These are phyloP conservation scores for Lasiosphaeria miniovina DNA, from an alignment of 495 filamentous ascomycete genomes.

Conservation along the genomic window DNA sequence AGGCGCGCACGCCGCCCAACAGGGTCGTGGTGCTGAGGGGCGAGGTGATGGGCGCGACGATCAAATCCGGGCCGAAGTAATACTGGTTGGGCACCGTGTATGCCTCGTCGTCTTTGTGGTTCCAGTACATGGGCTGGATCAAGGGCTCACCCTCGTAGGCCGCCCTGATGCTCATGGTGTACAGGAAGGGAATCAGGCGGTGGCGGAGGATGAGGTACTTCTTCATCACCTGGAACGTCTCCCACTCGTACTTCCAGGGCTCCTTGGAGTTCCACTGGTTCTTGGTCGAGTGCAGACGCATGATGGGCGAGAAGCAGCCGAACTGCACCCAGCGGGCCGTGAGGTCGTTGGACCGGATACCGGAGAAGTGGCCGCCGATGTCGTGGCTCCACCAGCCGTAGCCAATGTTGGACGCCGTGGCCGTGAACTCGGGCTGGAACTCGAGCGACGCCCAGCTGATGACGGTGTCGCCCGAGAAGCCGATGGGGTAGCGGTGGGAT, in stretches of 20 bases:
- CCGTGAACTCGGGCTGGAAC: constrained; percentile 63
- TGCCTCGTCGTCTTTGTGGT: constrained; percentile 46
- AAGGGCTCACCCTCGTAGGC: constrained; percentile 45
- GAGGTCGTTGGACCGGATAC: constrained; percentile 52
- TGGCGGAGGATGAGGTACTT: constrained; percentile 50
- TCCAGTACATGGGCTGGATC: constrained; percentile 60
- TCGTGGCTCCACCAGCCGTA: constrained; percentile 67
- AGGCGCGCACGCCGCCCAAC: constrained; percentile 41
- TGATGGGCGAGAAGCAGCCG: constrained; percentile 55
- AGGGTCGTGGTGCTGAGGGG: constrained; percentile 40
- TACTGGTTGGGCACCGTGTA: constrained; percentile 53
- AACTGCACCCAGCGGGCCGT: constrained; percentile 57
- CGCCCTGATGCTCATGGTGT: constrained; percentile 51
- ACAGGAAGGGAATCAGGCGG: constrained; percentile 54
- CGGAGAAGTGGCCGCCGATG: constrained; percentile 56
- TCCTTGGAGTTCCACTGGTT: constrained; percentile 54
- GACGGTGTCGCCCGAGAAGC: constrained; percentile 58
- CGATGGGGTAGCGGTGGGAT: constrained; percentile 58
- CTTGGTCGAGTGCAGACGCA: constrained; percentile 54
- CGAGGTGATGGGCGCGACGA: constrained; percentile 51
- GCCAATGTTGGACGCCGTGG: constrained; percentile 60
- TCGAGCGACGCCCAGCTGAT: constrained; percentile 55
- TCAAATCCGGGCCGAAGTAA: constrained; percentile 50
- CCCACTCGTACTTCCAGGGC: constrained; percentile 50
- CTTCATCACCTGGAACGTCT: constrained; percentile 42